Conservation (phyloP, 1,284 basidiomycete species). For the Puccinia horiana region DNA sequence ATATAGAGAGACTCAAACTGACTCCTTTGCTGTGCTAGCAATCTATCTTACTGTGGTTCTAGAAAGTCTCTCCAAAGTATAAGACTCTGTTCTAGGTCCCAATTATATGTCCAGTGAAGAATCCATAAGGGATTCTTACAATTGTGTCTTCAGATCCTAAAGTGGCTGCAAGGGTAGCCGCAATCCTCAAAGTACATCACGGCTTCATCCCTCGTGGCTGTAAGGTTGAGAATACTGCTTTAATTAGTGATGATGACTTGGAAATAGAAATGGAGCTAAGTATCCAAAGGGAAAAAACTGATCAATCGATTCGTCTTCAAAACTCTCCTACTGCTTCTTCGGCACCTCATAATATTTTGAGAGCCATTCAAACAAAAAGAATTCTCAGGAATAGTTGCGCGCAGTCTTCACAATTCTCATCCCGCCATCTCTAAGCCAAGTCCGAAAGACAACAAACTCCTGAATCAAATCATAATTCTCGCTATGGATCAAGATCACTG, state of each 20-base stretch:
- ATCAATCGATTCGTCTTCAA: conserved; percentile 2
- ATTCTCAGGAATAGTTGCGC: not conserved
- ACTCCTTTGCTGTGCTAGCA: too few relatives aligned
- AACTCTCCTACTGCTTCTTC: conserved; percentile 1
- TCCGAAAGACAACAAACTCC: not conserved
- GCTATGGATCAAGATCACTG: not conserved
- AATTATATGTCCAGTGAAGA: too few relatives aligned
- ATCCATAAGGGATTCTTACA: too few relatives aligned
- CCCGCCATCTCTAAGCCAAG: not conserved
- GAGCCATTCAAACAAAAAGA: not conserved
- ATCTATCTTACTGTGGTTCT: too few relatives aligned
- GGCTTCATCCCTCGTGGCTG: conserved; percentile 44
- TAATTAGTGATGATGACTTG: conserved; percentile 1
- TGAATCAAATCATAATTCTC: not conserved
- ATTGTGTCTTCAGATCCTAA: conserved; percentile 75
- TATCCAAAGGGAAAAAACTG: conserved; percentile 28
- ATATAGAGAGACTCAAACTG: too few relatives aligned
- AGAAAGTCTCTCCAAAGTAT: too few relatives aligned
- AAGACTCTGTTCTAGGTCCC: too few relatives aligned
- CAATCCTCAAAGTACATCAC: conserved; percentile 71
- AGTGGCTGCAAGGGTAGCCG: conserved; percentile 82
- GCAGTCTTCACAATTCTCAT: not conserved
- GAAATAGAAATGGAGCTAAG: conserved; percentile 35
- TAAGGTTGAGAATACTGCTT: conserved; percentile 20
- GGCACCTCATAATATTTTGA: not conserved